These are phyloP conservation scores for Chrysoporthe cubensis DNA, from an alignment of 2,329 filamentous ascomycete species.

Conservation along the genomic window DNA sequence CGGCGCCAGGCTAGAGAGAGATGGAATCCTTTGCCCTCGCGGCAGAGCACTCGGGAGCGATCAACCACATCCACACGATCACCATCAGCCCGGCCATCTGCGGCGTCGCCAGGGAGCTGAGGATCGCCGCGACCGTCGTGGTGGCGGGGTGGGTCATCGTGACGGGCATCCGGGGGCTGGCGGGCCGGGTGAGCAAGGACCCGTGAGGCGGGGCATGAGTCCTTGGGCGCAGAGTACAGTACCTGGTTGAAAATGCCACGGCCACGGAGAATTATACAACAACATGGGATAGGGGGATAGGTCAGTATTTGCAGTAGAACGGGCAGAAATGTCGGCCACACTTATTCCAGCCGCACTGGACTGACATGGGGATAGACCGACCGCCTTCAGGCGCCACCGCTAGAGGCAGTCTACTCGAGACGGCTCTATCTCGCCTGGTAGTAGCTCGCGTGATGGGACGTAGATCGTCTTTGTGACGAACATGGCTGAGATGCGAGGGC, in stretches of 20 bases:
- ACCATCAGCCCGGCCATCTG: constrained; percentile 36
- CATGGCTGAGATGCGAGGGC: neutral
- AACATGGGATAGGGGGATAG: neutral
- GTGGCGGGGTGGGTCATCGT: constrained; percentile 38
- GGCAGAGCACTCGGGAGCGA: constrained; percentile 40
- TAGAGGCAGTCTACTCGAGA: neutral
- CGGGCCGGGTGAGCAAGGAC: neutral
- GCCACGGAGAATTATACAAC: too few species aligned
- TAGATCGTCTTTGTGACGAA: neutral
- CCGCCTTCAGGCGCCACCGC: neutral
- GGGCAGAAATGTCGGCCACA: neutral
- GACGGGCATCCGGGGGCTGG: constrained; percentile 35
- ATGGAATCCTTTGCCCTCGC: constrained; percentile 43
- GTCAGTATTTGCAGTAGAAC: neutral
- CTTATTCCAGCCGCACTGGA: too few species aligned
- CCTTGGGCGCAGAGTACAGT: neutral
- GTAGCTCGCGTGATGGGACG: neutral
- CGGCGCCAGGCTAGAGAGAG: neutral
- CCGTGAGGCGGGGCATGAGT: neutral
- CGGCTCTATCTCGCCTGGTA: neutral
- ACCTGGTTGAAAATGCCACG: too few species aligned
- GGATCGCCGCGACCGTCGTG: constrained; percentile 21
- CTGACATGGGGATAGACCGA: neutral
- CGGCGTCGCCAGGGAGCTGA: constrained; percentile 35
- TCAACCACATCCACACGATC: constrained; percentile 40